Evolutionary conservation across 192 early-diverging fungal genomes (phyloP), one percentile per base, ranked within the genome.

Genomic region (Podila epicladia): DNA sequence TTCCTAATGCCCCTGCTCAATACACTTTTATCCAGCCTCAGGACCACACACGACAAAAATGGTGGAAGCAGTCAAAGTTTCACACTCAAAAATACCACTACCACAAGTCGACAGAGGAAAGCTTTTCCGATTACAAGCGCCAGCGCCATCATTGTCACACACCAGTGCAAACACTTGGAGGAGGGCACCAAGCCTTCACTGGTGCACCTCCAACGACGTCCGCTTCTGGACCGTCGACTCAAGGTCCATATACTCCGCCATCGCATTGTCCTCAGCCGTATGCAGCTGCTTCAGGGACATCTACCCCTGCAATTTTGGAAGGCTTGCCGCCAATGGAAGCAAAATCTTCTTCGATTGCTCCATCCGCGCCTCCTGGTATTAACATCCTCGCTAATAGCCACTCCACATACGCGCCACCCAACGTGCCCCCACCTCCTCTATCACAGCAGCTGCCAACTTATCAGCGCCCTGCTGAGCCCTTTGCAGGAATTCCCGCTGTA

Each of bases 21-120:
- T 79, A 72, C 61, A 79, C 76, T 9, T 79, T 68, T 38, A 72
- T 79, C 37, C 76, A 79, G 15, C 76, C 75, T 13, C 64, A 53
- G 9, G 70, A 72, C 65, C 33, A 48, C 17, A 53, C 65, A 19
- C 31, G 51, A 20, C 50, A 58, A 33, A 57, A 38, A 11, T 28
- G 28, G n/a, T 59, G 31, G 22, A 45, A 37, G 7, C 8, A 11
- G 20, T 55, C n/a, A n/a, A 55, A 55, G 24, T 31, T 11, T 24
- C 64, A 29, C 24, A 51, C 5, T 9, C 64, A 22, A 22, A 65
- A 17, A 19, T 20, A 51, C 41, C 41, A 48, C n/a, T 49, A 26
- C 64, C 64, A 26, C 17, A 32, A 17, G 19, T 48, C 49, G 64
- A 24, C 13, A 41, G 37, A 24, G 38, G 8, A 22, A 58, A 11